Evolutionary conservation across 2,329 filamentous ascomycete species (phyloP).

Genomic region (Exophiala spinifera): DNA sequence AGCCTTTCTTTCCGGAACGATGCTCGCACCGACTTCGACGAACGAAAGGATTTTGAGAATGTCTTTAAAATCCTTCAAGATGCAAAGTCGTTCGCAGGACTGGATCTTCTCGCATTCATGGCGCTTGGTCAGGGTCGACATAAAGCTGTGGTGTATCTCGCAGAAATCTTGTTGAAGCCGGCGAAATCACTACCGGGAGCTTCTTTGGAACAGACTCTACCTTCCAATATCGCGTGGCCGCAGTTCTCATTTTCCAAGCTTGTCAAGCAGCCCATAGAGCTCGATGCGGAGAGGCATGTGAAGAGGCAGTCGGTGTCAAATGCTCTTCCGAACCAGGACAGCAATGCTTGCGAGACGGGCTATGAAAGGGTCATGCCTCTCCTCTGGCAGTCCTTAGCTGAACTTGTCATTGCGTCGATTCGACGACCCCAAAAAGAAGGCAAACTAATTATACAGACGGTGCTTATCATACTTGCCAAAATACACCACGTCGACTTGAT

Average conservation of each 20-base stretch:
- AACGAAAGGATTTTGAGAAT: conserved; percentile 29
- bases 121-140: conserved; percentile 41
- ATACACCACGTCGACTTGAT: conserved; percentile 45
- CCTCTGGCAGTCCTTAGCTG: conserved; percentile 18
- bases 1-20: conserved; percentile 18
- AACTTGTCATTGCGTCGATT: conserved; percentile 42
- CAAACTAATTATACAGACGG: conserved; percentile 42
- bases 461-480: conserved; percentile 44
- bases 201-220: conserved; percentile 23
- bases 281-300: conserved; percentile 9
- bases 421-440: conserved; percentile 36
- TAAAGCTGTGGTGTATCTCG: conserved; percentile 39
- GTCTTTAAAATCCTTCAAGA: conserved; percentile 35
- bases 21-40: conserved; percentile 5
- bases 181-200: conserved; percentile 29
- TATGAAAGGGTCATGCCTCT: conserved; percentile 11
- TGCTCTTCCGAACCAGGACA: background rate
- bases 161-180: conserved; percentile 40
- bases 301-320: background rate
- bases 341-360: background rate
- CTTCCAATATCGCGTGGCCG: conserved; percentile 35
- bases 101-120: conserved; percentile 41
- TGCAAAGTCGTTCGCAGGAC: conserved; percentile 30
- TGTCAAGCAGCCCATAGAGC: conserved; percentile 34
- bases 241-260: conserved; percentile 23